Percentiles rank a stretch among this genome's conserved stretches.
Evolutionary conservation across 2,329 filamentous ascomycete species (phyloP).

Genomic region (Botrytis squamosa): DNA sequence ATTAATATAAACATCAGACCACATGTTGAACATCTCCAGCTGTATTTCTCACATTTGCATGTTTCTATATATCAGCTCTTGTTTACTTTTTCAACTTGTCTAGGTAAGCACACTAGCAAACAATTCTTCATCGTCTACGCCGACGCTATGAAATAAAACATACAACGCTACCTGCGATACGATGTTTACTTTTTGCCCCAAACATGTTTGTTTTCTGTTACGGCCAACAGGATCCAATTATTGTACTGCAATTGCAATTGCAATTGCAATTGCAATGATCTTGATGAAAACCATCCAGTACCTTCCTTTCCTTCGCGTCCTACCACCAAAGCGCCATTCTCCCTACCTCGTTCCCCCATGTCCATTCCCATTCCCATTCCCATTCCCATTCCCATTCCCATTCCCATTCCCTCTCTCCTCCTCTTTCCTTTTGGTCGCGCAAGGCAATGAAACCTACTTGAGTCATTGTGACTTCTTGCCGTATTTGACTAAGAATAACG

Average conservation of each 20-base stretch:
- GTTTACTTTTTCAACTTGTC: neutral
- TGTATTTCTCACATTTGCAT: neutral
- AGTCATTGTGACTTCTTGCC: conserved; percentile 2
- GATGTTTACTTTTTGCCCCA: neutral
- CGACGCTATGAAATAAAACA: too few relatives aligned
- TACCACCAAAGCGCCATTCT: neutral
- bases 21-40: neutral
- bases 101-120: neutral
- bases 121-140: too few relatives aligned
- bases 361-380: too few relatives aligned
- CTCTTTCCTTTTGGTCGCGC: neutral
- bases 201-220: neutral
- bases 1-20: neutral
- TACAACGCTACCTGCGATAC: neutral
- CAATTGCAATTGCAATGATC: neutral
- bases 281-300: neutral
- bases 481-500: neutral
- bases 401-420: too few relatives aligned
- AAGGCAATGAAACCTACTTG: neutral
- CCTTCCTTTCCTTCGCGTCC: neutral
- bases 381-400: too few relatives aligned
- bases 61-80: neutral
- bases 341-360: too few relatives aligned
- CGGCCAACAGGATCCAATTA: neutral
- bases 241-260: too few relatives aligned